Evolutionary conservation across 2,329 filamentous ascomycete genomes (phyloP).

Genomic region (Diatrype stigma): DNA sequence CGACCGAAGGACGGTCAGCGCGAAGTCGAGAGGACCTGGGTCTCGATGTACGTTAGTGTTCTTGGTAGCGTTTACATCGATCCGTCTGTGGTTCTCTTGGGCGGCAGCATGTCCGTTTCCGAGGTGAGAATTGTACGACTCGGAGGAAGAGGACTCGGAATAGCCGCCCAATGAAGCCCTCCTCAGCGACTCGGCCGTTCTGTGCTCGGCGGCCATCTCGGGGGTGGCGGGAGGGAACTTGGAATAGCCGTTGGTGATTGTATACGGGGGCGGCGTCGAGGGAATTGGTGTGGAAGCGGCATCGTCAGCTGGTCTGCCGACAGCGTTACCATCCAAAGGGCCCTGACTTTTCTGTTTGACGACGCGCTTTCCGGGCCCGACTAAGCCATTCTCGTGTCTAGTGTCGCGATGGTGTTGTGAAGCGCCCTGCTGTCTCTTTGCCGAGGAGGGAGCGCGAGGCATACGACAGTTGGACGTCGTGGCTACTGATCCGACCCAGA

Average conservation of each 20-base stretch:
- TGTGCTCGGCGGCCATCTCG: conserved; percentile 39
- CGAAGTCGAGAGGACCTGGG: conserved; percentile 69
- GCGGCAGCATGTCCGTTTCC: conserved; percentile 27
- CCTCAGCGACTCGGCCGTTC: conserved; percentile 34
- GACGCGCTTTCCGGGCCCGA: conserved; percentile 68
- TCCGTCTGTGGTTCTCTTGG: conserved; percentile 56
- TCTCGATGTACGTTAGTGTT: conserved; percentile 66
- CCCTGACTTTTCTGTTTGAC: conserved; percentile 42
- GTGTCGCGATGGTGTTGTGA: conserved; percentile 64
- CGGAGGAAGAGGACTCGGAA: conserved; percentile 53
- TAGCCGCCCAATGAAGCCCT: conserved; percentile 36
- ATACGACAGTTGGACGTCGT: conserved; percentile 40
- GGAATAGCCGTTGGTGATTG: conserved; percentile 29
- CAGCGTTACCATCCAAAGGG: conserved; percentile 35
- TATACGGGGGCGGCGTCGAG: conserved; percentile 33
- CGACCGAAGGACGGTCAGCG: conserved; percentile 80
- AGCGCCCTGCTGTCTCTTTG: conserved; percentile 59
- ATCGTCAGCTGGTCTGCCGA: conserved; percentile 25
- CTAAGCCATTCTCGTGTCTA: conserved; percentile 83
- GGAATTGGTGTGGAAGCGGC: conserved; percentile 26
- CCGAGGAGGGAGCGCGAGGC: conserved; percentile 56
- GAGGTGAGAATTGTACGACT: conserved; percentile 40
- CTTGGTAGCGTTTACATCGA: conserved; percentile 67
- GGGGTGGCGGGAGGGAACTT: conserved; percentile 23
- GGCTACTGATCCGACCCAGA: conserved; percentile 39